These are phyloP conservation scores for Ilex asprella DNA, from an alignment of 257 asterid genomes.

Conservation along the genomic window DNA sequence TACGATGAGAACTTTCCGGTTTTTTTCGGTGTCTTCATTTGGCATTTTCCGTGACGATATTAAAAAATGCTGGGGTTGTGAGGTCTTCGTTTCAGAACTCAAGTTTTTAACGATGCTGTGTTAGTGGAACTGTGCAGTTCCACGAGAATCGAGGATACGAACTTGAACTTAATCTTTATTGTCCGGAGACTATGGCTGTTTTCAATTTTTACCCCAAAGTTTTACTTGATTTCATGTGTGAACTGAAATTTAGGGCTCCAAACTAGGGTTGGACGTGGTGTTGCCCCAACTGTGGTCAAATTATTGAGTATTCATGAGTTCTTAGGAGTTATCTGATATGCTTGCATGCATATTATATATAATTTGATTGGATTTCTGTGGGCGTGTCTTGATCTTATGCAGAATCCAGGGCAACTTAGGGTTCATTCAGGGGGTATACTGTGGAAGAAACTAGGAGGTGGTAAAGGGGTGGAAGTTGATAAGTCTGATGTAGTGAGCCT, in stretches of 20 bases:
- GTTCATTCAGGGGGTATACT: constrained; percentile 73
- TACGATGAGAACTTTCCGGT: background rate
- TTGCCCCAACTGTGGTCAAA: background rate
- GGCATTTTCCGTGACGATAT: too few species aligned
- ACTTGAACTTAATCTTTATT: too few species aligned
- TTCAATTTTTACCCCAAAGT: background rate
- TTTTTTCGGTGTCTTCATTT: background rate
- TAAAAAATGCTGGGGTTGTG: too few species aligned
- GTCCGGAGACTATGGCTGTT: too few species aligned
- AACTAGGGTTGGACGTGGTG: too few species aligned
- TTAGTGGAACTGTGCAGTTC: too few species aligned
- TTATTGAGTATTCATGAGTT: background rate
- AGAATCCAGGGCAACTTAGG: constrained; percentile 88
- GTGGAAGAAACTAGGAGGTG: constrained; percentile 98
- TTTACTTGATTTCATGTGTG: background rate
- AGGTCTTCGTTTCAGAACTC: too few species aligned
- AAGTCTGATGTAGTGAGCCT: constrained; percentile 64
- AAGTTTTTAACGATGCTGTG: too few species aligned
- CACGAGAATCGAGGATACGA: too few species aligned
- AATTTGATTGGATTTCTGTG: background rate
- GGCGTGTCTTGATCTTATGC: constrained; percentile 9
- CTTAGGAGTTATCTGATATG: too few species aligned
- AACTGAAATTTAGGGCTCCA: background rate
- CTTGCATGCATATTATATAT: background rate
- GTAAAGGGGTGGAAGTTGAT: constrained; percentile 88